phyloP scores from a whole-genome alignment of 257 asterid species.

The Craterostigma plantagineum region DNA sequence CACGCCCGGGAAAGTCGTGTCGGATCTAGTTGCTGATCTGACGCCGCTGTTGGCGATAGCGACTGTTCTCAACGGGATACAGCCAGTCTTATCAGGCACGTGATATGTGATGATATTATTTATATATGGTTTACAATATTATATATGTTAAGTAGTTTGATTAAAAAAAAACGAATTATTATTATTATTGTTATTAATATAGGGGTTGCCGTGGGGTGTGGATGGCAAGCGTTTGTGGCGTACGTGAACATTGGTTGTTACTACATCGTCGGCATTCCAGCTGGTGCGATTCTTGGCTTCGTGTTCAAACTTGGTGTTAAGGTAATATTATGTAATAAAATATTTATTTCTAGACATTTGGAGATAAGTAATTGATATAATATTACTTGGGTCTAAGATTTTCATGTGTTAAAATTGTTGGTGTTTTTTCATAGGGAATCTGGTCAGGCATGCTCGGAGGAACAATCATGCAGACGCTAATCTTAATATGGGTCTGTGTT shows the following conservation, averaged over 20 bases:
- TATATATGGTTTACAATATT: too few relatives aligned
- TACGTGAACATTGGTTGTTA: conserved; percentile 38
- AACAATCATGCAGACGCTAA: conserved; percentile 65
- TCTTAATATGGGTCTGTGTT: conserved; percentile 51
- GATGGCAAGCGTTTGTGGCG: conserved; percentile 54
- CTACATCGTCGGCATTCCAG: conserved; percentile 36
- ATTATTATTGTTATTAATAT: too few relatives aligned
- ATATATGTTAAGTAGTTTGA: too few relatives aligned
- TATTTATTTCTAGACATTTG: neutral
- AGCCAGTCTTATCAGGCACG: conserved; percentile 42
- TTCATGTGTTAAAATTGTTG: too few relatives aligned
- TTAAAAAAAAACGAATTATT: too few relatives aligned
- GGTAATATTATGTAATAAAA: conserved; percentile 13
- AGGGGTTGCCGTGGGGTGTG: conserved; percentile 60
- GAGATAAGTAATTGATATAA: neutral
- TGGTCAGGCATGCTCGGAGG: conserved; percentile 89
- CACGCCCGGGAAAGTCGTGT: conserved; percentile 30
- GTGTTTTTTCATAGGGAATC: conserved; percentile 42
- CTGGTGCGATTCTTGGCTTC: conserved; percentile 40
- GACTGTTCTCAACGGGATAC: conserved; percentile 32
- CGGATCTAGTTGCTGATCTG: conserved; percentile 38
- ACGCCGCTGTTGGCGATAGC: conserved; percentile 35
- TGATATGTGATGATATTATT: neutral
- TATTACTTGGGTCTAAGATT: too few relatives aligned
- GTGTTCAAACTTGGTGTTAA: conserved; percentile 27